phyloP scores from a whole-genome alignment of 2,329 filamentous ascomycete genomes.

The Fusarium globosum region DNA sequence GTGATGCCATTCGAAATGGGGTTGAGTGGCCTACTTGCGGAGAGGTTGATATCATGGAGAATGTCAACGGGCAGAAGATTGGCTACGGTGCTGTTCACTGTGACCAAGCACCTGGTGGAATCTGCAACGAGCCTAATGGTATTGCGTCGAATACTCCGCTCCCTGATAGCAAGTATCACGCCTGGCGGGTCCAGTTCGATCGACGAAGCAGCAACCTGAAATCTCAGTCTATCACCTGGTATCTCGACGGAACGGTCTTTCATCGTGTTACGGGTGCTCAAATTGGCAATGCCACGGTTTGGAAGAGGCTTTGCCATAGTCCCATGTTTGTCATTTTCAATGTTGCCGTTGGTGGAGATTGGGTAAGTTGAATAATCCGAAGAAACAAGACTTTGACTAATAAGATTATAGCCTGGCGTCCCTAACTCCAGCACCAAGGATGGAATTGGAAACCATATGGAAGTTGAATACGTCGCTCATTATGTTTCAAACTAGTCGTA shows the following conservation, averaged over 20 bases:
- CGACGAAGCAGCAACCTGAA: slow-evolving; percentile 58
- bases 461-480: slow-evolving; percentile 62
- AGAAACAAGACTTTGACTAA: background rate
- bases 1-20: slow-evolving; percentile 60
- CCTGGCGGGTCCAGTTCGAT: slow-evolving; percentile 63
- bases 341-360: slow-evolving; percentile 65
- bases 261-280: slow-evolving; percentile 57
- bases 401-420: slow-evolving; percentile 55
- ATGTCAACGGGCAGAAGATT: slow-evolving; percentile 60
- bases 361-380: slow-evolving; percentile 53
- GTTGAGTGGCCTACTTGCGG: slow-evolving; percentile 64
- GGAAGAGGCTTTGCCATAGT: slow-evolving; percentile 61
- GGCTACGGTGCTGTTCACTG: slow-evolving; percentile 66
- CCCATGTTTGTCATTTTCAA: slow-evolving; percentile 66
- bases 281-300: slow-evolving; percentile 59
- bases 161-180: slow-evolving; percentile 58
- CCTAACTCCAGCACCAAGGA: slow-evolving; percentile 60
- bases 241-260: slow-evolving; percentile 58
- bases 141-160: slow-evolving; percentile 51
- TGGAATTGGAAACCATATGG: slow-evolving; percentile 61
- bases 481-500: slow-evolving; percentile 46
- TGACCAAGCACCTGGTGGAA: slow-evolving; percentile 56
- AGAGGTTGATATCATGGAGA: slow-evolving; percentile 69
- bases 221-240: slow-evolving; percentile 64
- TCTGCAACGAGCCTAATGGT: slow-evolving; percentile 64